Evolutionary conservation across 176 grass and related monocot species (phyloP), one percentile per base, ranked within the genome.

Genomic region (Hsuehochloa calcarea): DNA sequence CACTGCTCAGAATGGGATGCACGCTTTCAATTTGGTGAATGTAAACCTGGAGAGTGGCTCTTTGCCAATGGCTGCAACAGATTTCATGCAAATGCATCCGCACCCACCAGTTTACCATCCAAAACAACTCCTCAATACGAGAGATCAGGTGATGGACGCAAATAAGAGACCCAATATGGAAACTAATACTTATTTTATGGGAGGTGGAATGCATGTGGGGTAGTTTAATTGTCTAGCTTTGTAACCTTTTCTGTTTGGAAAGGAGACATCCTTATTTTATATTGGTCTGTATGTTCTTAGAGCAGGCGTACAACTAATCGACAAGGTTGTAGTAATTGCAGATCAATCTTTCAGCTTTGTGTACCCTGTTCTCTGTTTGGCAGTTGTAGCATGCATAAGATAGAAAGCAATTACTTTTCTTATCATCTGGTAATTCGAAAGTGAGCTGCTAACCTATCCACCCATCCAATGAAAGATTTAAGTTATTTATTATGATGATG

Each of bases 91-190:
- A 84, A 86, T 92, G 84, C 90, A 89, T 50, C 80, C 45, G 10
- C 90, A 92, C n/a, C 69, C 84, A 41, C 54, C 35, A 66, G 87
- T 84, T 84, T 89, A 84, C 75, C 87, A 89, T 86, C 74, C 87
- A 37, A 90, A 93, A 29, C 88, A 84, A 72, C 78, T 87, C 69
- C 65, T 85, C 25, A 77, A 73, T 79, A 80, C 81, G 85, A 93
- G 85, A 75, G 85, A 90, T 85, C 85, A 93, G 72, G 77, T 74
- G 66, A 81, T 85, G 66, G 88, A 93, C 44, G 62, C 88, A 85
- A 90, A 90, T 78, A 93, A 93, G 72, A 93, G 82, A 78, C 73
- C 85, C 68, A 93, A 88, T 78, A 84, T 90, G 88, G 86, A 90
- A 88, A 81, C 82, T 7, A 85, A 85, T 51, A 72, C 83, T 75